phyloP scores from a whole-genome alignment of 179 eudicot species.

The Silene noctiflora region DNA sequence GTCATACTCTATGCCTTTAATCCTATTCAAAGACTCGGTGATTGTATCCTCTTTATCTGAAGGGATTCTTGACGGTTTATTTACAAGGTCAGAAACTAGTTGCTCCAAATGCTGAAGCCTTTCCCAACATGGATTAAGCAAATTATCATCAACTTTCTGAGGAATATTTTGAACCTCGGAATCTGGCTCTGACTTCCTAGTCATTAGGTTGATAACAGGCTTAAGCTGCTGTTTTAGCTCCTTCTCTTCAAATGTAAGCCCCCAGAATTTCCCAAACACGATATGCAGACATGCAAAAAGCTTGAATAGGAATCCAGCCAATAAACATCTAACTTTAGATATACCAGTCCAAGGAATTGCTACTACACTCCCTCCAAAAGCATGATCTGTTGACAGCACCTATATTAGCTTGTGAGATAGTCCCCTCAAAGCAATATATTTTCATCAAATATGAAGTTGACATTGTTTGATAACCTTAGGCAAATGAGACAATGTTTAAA shows the following conservation, averaged over 20 bases:
- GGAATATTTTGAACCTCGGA: constrained; percentile 28
- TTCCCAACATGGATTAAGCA: constrained; percentile 69
- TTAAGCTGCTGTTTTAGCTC: constrained; percentile 28
- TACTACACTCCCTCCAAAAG: constrained; percentile 20
- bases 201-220: constrained; percentile 8
- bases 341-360: constrained; percentile 17
- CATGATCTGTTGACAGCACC: constrained; percentile 30
- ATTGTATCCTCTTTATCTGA: constrained; percentile 81
- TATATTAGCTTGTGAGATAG: no score
- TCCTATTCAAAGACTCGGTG: constrained; percentile 70
- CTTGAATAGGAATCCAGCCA: constrained; percentile 41
- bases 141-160: constrained; percentile 35
- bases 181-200: constrained; percentile 30
- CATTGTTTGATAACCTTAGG: background rate
- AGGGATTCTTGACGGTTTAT: constrained; percentile 76
- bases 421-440: constrained; percentile 5
- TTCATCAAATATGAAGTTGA: background rate
- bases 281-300: constrained; percentile 45
- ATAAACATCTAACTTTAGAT: constrained; percentile 26
- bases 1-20: constrained; percentile 82
- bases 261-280: constrained; percentile 39
- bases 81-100: constrained; percentile 62
- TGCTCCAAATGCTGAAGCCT: constrained; percentile 73
- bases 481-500: background rate
- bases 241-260: constrained; percentile 30